A percentile compares a stretch with the other conserved stretches of the same genome.
phyloP scores from a whole-genome alignment of 305 asterid species.

The Stenogyne calaminthoides region DNA sequence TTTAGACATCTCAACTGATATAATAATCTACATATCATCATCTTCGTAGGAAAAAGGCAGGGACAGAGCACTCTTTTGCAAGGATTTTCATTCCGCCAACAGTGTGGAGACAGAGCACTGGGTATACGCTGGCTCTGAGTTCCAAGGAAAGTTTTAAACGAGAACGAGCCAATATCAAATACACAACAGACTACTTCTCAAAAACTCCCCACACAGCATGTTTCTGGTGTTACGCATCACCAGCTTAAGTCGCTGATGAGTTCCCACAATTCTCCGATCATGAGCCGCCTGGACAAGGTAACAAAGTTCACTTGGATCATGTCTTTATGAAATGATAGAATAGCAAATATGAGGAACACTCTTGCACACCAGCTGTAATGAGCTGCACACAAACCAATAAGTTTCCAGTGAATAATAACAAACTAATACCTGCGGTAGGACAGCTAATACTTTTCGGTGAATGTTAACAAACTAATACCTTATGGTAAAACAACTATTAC shows the following conservation, averaged over 20 bases:
- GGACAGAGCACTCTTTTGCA: constrained; percentile 94
- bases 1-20: neutral
- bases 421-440: too few relatives aligned
- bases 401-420: too few relatives aligned
- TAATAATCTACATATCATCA: neutral
- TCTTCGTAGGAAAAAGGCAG: constrained; percentile 65
- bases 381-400: too few relatives aligned
- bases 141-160: constrained; percentile 37
- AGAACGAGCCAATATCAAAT: constrained; percentile 57
- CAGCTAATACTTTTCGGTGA: too few relatives aligned
- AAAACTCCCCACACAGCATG: constrained; percentile 40
- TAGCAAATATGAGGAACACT: too few relatives aligned
- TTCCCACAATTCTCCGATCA: constrained; percentile 70
- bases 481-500: too few relatives aligned
- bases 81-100: constrained; percentile 81
- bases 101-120: too few relatives aligned
- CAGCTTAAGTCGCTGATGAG: constrained; percentile 74
- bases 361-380: too few relatives aligned
- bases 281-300: constrained; percentile 71
- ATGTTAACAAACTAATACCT: too few relatives aligned
- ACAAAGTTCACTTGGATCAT: neutral
- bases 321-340: too few relatives aligned
- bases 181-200: constrained; percentile 39
- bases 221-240: constrained; percentile 51
- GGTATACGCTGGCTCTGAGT: constrained; percentile 82